Evolutionary conservation across 768 basidiomycete genomes (phyloP), one percentile per base, ranked within the genome.

Genomic region (Lentinula sp.): DNA sequence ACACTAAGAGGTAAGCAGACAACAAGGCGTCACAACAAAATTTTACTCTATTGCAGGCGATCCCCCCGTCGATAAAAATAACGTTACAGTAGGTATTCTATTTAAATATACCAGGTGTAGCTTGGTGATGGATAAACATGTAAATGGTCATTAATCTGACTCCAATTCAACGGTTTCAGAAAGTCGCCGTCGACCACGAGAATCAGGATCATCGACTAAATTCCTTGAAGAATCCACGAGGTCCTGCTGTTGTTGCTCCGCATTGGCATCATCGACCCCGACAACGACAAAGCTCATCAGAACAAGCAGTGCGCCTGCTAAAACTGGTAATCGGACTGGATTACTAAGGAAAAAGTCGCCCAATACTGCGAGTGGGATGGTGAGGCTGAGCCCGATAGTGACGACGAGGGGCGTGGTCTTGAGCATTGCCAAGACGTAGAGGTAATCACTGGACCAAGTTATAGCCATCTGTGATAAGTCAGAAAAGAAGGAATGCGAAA

Each of bases 321-420:
- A 72, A 16, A 91, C 88, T 68, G 87, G 80, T 8, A 72, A 67
- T 20, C 81, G 75, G 20, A 85, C 78, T 35, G 86, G 78, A 43
- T 79, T 83, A 20, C 83, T 78, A 2, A 92, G 76, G 60, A 88
- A 70, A 62, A 85, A 76, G 67, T 97, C 95, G 13, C 95, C 95
- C 8, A 90, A 55, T 53, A 98, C 86, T 6, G 97, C 93, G 56
- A 95, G 77, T 4, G 95, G 96, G 71, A 98, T 97, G 0, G 97
- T 97, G 13, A 98, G 81, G 60, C 90, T 93, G 8, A 98, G 80
- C 32, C 96, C 96, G 59, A 98, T 79, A 0, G 96, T 98, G 16
- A 91, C 95, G 18, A 97, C 92, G 12, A 95, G 76, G 0, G 95
- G 95, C 1, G 95, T 95, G 6, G 96, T 99, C 76, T 95, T 96